Conservation (phyloP, 371 early-diverging fungal species). For the Circinella minor region DNA sequence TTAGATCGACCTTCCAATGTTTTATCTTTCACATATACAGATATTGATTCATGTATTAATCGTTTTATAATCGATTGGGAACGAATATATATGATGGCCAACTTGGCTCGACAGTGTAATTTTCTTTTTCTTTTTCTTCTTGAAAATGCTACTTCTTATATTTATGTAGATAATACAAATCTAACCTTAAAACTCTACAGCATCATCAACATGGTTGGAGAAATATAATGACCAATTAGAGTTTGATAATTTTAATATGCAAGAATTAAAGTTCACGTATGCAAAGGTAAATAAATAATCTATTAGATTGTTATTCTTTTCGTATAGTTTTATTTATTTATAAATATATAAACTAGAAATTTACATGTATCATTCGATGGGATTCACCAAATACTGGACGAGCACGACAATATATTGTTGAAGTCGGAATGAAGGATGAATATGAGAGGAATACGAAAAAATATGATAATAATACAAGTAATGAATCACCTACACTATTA, state of each 20-base stretch:
- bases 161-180: neutral
- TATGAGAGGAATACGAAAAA: constrained; percentile 15
- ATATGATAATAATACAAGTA: neutral
- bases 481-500: constrained; percentile 8
- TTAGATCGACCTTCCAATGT: constrained; percentile 40
- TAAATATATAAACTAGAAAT: constrained; percentile 19
- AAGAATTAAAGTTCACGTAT: constrained; percentile 43
- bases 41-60: constrained; percentile 46
- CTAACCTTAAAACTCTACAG: constrained; percentile 12
- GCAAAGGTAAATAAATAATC: constrained; percentile 30
- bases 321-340: neutral
- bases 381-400: constrained; percentile 27
- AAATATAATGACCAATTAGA: constrained; percentile 41
- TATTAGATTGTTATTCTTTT: neutral
- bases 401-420: constrained; percentile 38
- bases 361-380: constrained; percentile 47
- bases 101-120: constrained; percentile 48
- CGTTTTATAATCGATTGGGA: constrained; percentile 53
- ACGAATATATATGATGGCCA: constrained; percentile 53
- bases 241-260: constrained; percentile 41
- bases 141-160: neutral
- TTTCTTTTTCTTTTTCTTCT: neutral
- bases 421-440: constrained; percentile 25
- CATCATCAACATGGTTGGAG: constrained; percentile 42
- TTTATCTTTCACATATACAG: constrained; percentile 51